Base-by-base conservation (phyloP, 202 grass and related monocot species). In the Hordeum pubiflorum region DNA sequence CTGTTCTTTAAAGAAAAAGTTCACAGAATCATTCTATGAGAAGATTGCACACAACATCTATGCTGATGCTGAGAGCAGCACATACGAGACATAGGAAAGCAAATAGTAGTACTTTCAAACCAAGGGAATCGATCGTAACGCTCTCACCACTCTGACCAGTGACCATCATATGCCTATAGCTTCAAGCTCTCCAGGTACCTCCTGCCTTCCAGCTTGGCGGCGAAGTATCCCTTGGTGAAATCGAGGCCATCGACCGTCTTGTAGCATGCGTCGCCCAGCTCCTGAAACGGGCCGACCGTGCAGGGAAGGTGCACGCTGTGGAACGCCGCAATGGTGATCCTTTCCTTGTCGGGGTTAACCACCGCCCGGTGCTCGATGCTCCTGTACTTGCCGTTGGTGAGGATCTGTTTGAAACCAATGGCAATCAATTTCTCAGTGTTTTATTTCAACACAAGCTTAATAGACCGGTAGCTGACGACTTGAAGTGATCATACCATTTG, bases 301-400 rank as follows among this genome's bases (percentile, higher is more conserved):
- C 71, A 68, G n/a, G 38, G 29, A 26, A 31, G 64, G 17, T 31
- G 10, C 4, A 31, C 17, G 7, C 12, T 78, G 3, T 74, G 67
- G 52, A 90, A 88, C 29, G 85, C 60, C 6, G 85, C 93, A 20
- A 82, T 58, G 7, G 89, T 82, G 13, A 90, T 88, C 41, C 89
- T 79, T 37, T 84, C 87, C 69, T 63, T 78, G 11, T 81, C 38
- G 3, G 71, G 72, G 60, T 82, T 88, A 21, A 91, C 69, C 6
- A 90, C 76, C 6, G 80, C 85, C 43, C 87, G 81, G 48, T 92
- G 93, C 67, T 95, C 87, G 22, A 90, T 79, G 81, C 93, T 92
- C 76, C 76, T 79, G 78, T 92, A 92, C 69, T 50, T 80, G 1
- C 88, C 88, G 61, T 90, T 84, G 40, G n/a, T 86, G 29, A 81